Evolutionary conservation across 2,329 filamentous ascomycete species (phyloP).

Genomic region (Xylaria sp.): DNA sequence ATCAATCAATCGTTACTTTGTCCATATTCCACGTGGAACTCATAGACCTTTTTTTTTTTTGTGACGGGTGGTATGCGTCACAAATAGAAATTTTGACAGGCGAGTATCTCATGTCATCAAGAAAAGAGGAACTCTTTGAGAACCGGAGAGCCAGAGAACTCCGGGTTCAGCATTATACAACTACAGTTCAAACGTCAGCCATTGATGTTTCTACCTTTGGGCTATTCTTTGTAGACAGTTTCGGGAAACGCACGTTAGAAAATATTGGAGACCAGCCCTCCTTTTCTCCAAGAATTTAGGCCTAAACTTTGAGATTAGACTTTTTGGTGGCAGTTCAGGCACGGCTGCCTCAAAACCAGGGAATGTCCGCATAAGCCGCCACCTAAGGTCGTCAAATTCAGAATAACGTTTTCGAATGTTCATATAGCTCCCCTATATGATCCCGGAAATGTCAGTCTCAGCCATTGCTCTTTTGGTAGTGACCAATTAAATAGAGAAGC

Average conservation of each 20-base stretch:
- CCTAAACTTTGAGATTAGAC: constrained; percentile 85
- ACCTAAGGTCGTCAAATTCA: constrained; percentile 87
- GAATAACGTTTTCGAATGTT: constrained; percentile 82
- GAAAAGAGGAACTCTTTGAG: constrained; percentile 90
- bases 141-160: constrained; percentile 91
- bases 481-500: constrained; percentile 16
- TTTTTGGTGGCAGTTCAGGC: constrained; percentile 91
- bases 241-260: constrained; percentile 78
- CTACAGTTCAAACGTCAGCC: constrained; percentile 58
- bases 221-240: too few species aligned
- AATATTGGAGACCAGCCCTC: constrained; percentile 86
- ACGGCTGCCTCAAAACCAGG: constrained; percentile 86
- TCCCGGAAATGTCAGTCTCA: constrained; percentile 21
- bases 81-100: not conserved
- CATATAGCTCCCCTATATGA: constrained; percentile 67
- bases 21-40: constrained; percentile 9
- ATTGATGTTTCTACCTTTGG: not conserved
- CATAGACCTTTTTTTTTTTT: not conserved
- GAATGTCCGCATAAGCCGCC: constrained; percentile 80
- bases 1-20: constrained; percentile 23
- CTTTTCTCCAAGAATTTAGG: constrained; percentile 87
- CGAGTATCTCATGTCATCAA: constrained; percentile 48
- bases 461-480: not conserved
- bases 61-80: not conserved
- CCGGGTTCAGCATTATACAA: constrained; percentile 90